Base-by-base conservation (phyloP, 2,329 filamentous ascomycete species). In the Ophiobolus disseminans region DNA sequence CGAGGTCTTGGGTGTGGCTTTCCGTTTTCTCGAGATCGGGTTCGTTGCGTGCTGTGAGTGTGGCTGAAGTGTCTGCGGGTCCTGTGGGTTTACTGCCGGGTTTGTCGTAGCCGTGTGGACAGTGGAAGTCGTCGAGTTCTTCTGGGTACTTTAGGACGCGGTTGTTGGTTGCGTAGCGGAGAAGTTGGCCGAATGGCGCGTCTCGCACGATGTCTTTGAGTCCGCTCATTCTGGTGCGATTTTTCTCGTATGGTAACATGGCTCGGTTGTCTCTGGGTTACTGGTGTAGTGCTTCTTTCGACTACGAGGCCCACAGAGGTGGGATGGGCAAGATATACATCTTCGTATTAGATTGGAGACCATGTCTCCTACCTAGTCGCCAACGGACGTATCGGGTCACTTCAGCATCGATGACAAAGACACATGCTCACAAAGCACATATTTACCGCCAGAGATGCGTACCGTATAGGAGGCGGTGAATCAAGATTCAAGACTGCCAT, bases 101-200 rank as follows among this genome's bases (percentile, higher is more conserved):
- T 40, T 9, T 30, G 3, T 14, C n/a, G 35, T 55, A 56, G 13
- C 20, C 21, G 23, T 31, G 10, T 10, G 57, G 60, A 28, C 49
- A 65, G 39, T 51, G 28, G 44, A 62, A 66, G 13, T 39, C 60
- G 4, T 51, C 37, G 21, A 51, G 45, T 36, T 77, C 75, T 66
- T 81, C 79, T 22, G 73, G 70, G 49, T 79, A 81, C 47, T 73
- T 60, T 22, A 80, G 69, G 26, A 75, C 62, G 44, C 73, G 73
- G 36, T 76, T 76, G 1, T 68, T 55, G 3, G 77, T 76, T 13
- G 77, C 44, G 26, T 71, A 73, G 14, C 78, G 73, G n/a, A 80
- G 50, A 13, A 77, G 17, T 58, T 79, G 77, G 44, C 78, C 78
- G 38, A 80, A 72, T 9, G 76, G 70, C 21, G 78, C 74, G 45